phyloP scores from a whole-genome alignment of 2,329 filamentous ascomycete species.

The Epichloe elymi region DNA sequence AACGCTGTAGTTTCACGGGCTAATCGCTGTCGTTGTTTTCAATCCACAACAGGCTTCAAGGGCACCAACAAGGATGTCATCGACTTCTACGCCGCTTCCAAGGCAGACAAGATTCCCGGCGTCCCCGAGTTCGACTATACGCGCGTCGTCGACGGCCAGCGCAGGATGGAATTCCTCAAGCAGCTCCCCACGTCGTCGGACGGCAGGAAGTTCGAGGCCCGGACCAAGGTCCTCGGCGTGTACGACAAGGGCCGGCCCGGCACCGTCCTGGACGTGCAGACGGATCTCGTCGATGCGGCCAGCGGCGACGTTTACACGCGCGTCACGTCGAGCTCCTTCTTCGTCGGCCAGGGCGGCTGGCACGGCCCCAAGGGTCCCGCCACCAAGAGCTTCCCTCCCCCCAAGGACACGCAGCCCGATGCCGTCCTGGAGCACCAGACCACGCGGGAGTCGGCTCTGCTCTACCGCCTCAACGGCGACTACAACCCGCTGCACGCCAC shows the following conservation, averaged over 20 bases:
- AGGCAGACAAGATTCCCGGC: conserved; percentile 53
- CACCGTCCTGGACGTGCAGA: conserved; percentile 69
- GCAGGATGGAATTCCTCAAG: conserved; percentile 64
- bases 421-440: conserved; percentile 58
- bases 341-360: conserved; percentile 69
- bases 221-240: conserved; percentile 67
- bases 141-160: conserved; percentile 73
- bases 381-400: conserved; percentile 60
- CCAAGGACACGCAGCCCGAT: conserved; percentile 66
- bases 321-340: conserved; percentile 60
- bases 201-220: conserved; percentile 61
- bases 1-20: too few species aligned
- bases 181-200: conserved; percentile 58
- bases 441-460: conserved; percentile 54
- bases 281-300: conserved; percentile 57
- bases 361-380: conserved; percentile 82
- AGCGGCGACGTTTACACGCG: conserved; percentile 59
- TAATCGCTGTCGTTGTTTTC: too few species aligned
- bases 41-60: conserved; percentile 51
- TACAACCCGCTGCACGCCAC: conserved; percentile 89
- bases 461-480: conserved; percentile 82
- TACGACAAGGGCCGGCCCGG: conserved; percentile 84
- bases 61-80: conserved; percentile 60
- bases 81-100: conserved; percentile 68
- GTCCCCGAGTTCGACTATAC: conserved; percentile 64